Base-by-base conservation (phyloP, 257 asterid species). In the Salvia hispanica region DNA sequence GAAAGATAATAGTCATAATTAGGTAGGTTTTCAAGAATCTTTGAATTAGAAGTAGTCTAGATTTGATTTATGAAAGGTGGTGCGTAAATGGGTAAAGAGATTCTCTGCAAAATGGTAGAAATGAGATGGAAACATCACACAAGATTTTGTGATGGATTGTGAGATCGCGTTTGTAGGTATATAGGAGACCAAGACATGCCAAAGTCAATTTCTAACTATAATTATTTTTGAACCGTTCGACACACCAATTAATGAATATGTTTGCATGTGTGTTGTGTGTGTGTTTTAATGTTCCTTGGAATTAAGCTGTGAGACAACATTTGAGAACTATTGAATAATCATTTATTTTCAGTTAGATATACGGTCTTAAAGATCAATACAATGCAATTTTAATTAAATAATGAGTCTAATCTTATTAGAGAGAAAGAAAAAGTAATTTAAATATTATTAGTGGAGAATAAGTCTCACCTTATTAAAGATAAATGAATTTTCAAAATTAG, bases 151-250 rank as follows among this genome's bases (percentile, higher is more conserved):
- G 50, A 70, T 61, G 21, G 65, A 71, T 67, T 73, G 18, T 39
- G 42, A 74, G 86, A 85, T 85, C 69, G 68, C 47, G 43, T 70
- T 65, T 72, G 82, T 77, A 62, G 81, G 77, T 75, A 39, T 50
- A 58, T 16, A 56, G 76, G 74, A 72, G 72, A 63, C 81, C 76
- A 25, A 4, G 7, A 15, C 48, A 50, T 69, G 57, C 64, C 18
- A 45, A 70, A 78, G 84, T 81, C 86, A 79, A 77, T 15, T 51
- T 73, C 36, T 42, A 44, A 72, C 57, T 63, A 67, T 76, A 64
- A 11, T 53, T 36, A 1, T 3, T 5, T 36, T 36, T 36, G 39
- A 3, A 16, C 25, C 3, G 13, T 10, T 25, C 39, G 39, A 36
- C 8, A 53, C 57, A 53, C 58, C 37, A 53, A 53, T 53, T 4